Evolutionary conservation across 1,139 yeast species (phyloP).

Genomic region (Saccharomyces hybrid): DNA sequence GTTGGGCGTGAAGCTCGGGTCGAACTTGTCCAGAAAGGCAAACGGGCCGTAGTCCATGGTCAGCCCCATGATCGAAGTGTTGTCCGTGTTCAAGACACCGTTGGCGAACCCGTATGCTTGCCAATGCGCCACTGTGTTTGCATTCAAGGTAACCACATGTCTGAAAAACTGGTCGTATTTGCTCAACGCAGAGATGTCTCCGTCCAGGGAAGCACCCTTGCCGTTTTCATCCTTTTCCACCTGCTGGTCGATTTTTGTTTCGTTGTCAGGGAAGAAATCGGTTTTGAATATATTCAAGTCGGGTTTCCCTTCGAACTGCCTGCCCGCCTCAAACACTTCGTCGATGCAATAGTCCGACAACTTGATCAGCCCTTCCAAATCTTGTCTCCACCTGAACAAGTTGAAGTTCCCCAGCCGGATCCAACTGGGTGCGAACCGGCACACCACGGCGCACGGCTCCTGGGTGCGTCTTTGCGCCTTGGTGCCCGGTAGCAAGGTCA

Average conservation of each 20-base stretch:
- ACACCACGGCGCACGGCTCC: constrained; percentile 79
- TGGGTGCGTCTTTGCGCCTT: constrained; percentile 60
- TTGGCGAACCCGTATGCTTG: constrained; percentile 88
- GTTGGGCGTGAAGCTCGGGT: constrained; percentile 79
- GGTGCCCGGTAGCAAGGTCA: constrained; percentile 66
- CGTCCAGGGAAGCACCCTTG: constrained; percentile 20
- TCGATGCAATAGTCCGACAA: constrained; percentile 69
- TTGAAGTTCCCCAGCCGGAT: constrained; percentile 87
- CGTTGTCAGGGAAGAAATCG: constrained; percentile 22
- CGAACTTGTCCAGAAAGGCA: constrained; percentile 77
- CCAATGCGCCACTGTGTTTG: constrained; percentile 74
- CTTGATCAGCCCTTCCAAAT: constrained; percentile 51
- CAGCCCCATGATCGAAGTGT: constrained; percentile 78
- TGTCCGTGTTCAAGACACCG: constrained; percentile 92
- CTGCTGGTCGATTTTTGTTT: neutral
- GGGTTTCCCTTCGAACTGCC: constrained; percentile 36
- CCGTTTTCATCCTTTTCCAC: constrained; percentile 14
- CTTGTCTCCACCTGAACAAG: constrained; percentile 66
- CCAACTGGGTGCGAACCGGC: constrained; percentile 84
- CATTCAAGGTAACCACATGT: constrained; percentile 66
- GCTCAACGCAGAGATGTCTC: constrained; percentile 40
- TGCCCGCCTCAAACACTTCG: constrained; percentile 46
- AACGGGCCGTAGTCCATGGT: constrained; percentile 94
- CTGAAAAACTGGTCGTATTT: constrained; percentile 65
- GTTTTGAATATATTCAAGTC: constrained; percentile 17